Evolutionary conservation across 2,329 filamentous ascomycete genomes (phyloP).

Genomic region (Penicillium polonicum): DNA sequence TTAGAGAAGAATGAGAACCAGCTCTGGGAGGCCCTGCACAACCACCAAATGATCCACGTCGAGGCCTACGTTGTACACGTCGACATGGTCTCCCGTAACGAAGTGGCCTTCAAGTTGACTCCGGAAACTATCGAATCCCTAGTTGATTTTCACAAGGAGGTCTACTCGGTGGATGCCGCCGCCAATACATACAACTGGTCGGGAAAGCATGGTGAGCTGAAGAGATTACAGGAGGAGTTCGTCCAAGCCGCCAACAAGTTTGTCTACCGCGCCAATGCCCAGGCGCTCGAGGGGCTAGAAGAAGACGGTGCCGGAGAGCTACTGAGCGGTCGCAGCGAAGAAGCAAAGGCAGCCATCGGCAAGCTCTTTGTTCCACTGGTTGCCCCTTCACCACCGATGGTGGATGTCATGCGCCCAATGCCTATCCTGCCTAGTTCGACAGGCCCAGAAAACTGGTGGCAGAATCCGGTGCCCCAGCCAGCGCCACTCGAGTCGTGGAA

Average conservation of each 20-base stretch:
- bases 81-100: slow-evolving; percentile 96
- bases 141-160: slow-evolving; percentile 92
- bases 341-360: slow-evolving; percentile 85
- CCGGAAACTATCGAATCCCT: slow-evolving; percentile 89
- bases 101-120: slow-evolving; percentile 97
- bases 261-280: slow-evolving; percentile 85
- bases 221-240: slow-evolving; percentile 96
- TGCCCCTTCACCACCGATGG: slow-evolving; percentile 80
- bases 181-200: slow-evolving; percentile 92
- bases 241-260: slow-evolving; percentile 96
- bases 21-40: slow-evolving; percentile 81
- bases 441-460: slow-evolving; percentile 74
- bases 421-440: slow-evolving; percentile 83
- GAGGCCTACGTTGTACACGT: slow-evolving; percentile 98
- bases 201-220: slow-evolving; percentile 92
- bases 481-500: slow-evolving; percentile 83
- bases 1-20: slow-evolving; percentile 78
- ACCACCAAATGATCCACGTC: slow-evolving; percentile 88
- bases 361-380: slow-evolving; percentile 81
- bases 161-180: slow-evolving; percentile 87
- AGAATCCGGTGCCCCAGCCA: slow-evolving; percentile 66
- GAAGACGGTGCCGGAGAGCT: slow-evolving; percentile 95
- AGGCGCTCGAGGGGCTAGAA: slow-evolving; percentile 90
- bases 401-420: slow-evolving; percentile 84
- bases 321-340: slow-evolving; percentile 84